phyloP scores from a whole-genome alignment of 345 rosid genomes.

The Melaleuca alternifolia region DNA sequence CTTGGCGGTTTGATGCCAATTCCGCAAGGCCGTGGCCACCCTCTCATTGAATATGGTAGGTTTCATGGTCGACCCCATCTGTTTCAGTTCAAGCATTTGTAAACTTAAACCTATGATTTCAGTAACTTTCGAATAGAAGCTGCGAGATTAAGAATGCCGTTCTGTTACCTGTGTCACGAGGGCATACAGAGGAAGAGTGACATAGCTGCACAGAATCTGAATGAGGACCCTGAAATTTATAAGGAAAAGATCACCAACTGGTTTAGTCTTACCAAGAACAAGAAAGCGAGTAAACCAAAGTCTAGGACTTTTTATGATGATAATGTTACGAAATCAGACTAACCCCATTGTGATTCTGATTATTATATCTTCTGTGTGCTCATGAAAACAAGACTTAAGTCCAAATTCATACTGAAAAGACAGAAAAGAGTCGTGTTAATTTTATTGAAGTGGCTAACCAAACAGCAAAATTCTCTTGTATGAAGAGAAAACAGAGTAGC shows the following conservation, averaged over 20 bases:
- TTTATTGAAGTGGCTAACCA: background rate
- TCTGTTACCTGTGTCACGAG: conserved; percentile 63
- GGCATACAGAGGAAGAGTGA: conserved; percentile 90
- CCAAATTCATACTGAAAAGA: conserved; percentile 48
- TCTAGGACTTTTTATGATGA: background rate
- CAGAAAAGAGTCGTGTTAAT: too few relatives aligned
- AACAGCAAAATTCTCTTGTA: background rate
- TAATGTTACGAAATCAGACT: background rate
- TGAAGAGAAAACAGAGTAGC: background rate
- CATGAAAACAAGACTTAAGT: conserved; percentile 59
- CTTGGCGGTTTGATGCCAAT: conserved; percentile 69
- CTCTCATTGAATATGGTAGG: conserved; percentile 69
- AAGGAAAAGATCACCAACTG: background rate
- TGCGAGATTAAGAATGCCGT: background rate
- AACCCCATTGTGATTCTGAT: conserved; percentile 74
- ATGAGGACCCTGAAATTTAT: conserved; percentile 42
- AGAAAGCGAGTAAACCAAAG: background rate
- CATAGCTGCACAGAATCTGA: conserved; percentile 86
- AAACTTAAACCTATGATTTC: background rate
- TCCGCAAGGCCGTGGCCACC: conserved; percentile 58
- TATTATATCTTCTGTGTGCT: conserved; percentile 23
- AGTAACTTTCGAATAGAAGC: background rate
- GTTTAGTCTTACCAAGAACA: background rate
- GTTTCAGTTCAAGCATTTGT: background rate
- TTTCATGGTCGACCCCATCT: conserved; percentile 96